Evolutionary conservation across 2,329 filamentous ascomycete species (phyloP).

Genomic region (Alternaria ethzedia): DNA sequence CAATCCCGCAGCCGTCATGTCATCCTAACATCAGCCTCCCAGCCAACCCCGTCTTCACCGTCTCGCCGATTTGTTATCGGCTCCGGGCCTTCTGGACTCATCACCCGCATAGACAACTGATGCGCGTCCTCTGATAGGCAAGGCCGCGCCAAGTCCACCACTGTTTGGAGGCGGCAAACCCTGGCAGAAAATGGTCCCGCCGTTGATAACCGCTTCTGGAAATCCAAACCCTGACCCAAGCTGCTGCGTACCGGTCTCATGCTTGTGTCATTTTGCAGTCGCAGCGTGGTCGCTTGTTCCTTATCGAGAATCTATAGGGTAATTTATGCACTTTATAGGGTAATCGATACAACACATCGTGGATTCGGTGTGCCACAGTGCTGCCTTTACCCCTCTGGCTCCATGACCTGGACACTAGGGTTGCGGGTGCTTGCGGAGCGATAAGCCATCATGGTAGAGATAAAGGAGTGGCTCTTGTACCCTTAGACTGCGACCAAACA

Average conservation of each 20-base stretch:
- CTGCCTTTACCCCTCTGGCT: slow-evolving; percentile 19
- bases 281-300: slow-evolving; percentile 23
- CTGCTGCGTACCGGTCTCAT: slow-evolving; percentile 23
- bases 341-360: slow-evolving; percentile 38
- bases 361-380: slow-evolving; percentile 12
- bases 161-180: slow-evolving; percentile 19
- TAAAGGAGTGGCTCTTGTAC: slow-evolving; percentile 16
- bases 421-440: slow-evolving; percentile 31
- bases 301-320: slow-evolving; percentile 45
- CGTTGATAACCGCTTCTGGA: slow-evolving; percentile 41
- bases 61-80: slow-evolving; percentile 27
- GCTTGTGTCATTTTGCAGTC: slow-evolving; percentile 35
- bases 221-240: slow-evolving; percentile 33
- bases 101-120: slow-evolving; percentile 21
- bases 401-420: slow-evolving; percentile 15
- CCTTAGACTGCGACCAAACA: not conserved
- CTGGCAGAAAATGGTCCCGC: slow-evolving; percentile 33
- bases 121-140: slow-evolving; percentile 23
- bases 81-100: slow-evolving; percentile 18
- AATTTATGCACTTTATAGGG: slow-evolving; percentile 43
- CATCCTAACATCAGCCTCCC: slow-evolving; percentile 10
- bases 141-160: slow-evolving; percentile 13
- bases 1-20: slow-evolving; percentile 25
- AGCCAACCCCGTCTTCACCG: slow-evolving; percentile 9
- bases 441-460: slow-evolving; percentile 26